Evolutionary conservation across 805 yeast species (phyloP).

Genomic region (Candida tammaniensis): DNA sequence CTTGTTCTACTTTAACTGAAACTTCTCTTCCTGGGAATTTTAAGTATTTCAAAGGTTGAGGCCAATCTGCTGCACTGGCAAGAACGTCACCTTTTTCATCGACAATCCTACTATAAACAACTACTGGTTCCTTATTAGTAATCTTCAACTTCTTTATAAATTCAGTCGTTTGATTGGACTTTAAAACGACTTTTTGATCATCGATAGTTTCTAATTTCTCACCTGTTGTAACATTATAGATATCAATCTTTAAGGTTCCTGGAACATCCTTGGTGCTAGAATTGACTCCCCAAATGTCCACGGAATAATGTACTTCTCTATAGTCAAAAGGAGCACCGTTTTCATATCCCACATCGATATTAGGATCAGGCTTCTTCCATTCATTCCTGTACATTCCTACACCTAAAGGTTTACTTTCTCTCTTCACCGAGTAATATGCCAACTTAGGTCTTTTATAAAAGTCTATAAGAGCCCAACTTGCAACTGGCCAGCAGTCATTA

Average conservation of each 20-base stretch:
- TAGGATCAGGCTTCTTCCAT: conserved; percentile 7
- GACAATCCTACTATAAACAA: conserved; percentile 16
- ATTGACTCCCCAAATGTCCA: conserved; percentile 45
- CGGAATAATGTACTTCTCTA: conserved; percentile 18
- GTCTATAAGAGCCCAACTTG: conserved; percentile 51
- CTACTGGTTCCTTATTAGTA: conserved; percentile 14
- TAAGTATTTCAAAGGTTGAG: conserved; percentile 45
- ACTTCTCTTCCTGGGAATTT: conserved; percentile 27
- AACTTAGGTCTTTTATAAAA: conserved; percentile 41
- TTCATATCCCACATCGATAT: conserved; percentile 3
- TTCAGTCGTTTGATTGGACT: conserved; percentile 31
- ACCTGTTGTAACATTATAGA: conserved; percentile 32
- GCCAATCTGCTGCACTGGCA: conserved; percentile 45
- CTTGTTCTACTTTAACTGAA: conserved; percentile 20
- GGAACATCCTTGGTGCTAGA: conserved; percentile 17
- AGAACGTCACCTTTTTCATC: conserved; percentile 16
- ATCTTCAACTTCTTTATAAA: conserved; percentile 17
- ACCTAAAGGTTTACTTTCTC: conserved; percentile 34
- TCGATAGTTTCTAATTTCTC: conserved; percentile 15
- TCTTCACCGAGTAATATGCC: conserved; percentile 45
- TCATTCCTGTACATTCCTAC: conserved; percentile 33
- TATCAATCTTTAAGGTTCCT: conserved; percentile 23
- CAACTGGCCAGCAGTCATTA: conserved; percentile 53
- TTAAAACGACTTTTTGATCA: conserved; percentile 14
- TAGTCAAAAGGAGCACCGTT: conserved; percentile 24